These are phyloP conservation scores for Chaetoceros tenuissimus DNA, from an alignment of 108 stramenopile species.

Conservation along the genomic window DNA sequence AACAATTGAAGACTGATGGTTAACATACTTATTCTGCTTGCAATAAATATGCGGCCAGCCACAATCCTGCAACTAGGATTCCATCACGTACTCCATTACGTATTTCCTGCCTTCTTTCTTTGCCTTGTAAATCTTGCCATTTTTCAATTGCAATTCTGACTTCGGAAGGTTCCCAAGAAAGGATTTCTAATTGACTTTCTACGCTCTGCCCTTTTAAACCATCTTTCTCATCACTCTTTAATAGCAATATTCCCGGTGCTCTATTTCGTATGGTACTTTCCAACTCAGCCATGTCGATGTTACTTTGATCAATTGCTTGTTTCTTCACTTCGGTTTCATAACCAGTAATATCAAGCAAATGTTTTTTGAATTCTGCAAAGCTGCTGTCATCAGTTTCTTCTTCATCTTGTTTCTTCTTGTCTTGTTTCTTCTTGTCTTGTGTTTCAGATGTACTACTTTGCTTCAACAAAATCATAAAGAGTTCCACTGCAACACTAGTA, in stretches of 20 bases:
- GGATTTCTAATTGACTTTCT: conserved; percentile 22
- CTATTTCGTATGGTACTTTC: conserved; percentile 17
- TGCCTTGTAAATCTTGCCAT: background rate
- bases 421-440: too few relatives aligned
- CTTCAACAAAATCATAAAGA: conserved; percentile 22
- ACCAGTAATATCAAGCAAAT: too few relatives aligned
- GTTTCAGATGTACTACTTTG: background rate
- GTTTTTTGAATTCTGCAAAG: too few relatives aligned
- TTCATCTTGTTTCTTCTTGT: conserved; percentile 4
- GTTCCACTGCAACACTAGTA: conserved; percentile 17
- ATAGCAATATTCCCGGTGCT: conserved; percentile 16
- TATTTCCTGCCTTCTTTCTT: too few relatives aligned
- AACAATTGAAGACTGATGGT: too few relatives aligned
- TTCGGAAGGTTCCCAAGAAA: background rate
- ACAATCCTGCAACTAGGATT: too few relatives aligned
- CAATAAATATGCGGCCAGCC: too few relatives aligned
- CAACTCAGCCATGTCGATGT: too few relatives aligned
- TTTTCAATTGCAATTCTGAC: background rate
- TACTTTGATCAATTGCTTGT: too few relatives aligned
- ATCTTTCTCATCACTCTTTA: conserved; percentile 21
- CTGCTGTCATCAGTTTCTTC: conserved; percentile 2
- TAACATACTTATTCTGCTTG: too few relatives aligned
- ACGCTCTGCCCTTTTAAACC: conserved; percentile 16
- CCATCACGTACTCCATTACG: too few relatives aligned
- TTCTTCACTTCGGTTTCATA: too few relatives aligned